Conservation (phyloP, 176 grass and related monocot genomes). For the Oryza glaberrima region DNA sequence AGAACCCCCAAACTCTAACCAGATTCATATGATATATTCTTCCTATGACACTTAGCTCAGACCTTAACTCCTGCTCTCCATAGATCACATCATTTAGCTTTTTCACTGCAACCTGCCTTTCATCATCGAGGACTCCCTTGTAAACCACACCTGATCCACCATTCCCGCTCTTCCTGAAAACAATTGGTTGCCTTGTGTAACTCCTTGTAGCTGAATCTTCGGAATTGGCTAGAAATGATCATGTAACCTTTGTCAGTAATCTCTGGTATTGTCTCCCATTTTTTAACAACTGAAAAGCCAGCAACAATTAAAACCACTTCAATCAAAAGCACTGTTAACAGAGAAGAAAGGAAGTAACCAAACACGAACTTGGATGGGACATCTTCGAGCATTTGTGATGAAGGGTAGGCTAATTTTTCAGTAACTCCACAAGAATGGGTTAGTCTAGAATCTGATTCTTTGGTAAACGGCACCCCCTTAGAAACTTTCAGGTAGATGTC, state of each 20-base stretch:
- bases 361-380: not conserved
- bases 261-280: constrained; percentile 11
- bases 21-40: constrained; percentile 63
- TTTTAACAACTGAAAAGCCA: constrained; percentile 41
- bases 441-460: not conserved
- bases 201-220: constrained; percentile 62
- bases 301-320: constrained; percentile 37
- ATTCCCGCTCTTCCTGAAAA: constrained; percentile 55
- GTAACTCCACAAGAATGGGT: constrained; percentile 10
- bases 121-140: constrained; percentile 54
- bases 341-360: constrained; percentile 58
- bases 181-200: constrained; percentile 48
- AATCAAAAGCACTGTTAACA: constrained; percentile 37
- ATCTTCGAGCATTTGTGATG: not conserved
- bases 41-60: constrained; percentile 55
- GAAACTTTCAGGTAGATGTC: constrained; percentile 59
- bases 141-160: constrained; percentile 55
- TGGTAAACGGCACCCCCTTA: not conserved
- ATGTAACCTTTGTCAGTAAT: constrained; percentile 23
- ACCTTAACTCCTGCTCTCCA: constrained; percentile 64
- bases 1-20: constrained; percentile 52
- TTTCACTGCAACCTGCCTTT: constrained; percentile 54
- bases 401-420: constrained; percentile 5
- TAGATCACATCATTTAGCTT: constrained; percentile 40
- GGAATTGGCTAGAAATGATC: constrained; percentile 43